phyloP scores from a whole-genome alignment of 2,329 filamentous ascomycete genomes.

The Ciborinia camelliae region DNA sequence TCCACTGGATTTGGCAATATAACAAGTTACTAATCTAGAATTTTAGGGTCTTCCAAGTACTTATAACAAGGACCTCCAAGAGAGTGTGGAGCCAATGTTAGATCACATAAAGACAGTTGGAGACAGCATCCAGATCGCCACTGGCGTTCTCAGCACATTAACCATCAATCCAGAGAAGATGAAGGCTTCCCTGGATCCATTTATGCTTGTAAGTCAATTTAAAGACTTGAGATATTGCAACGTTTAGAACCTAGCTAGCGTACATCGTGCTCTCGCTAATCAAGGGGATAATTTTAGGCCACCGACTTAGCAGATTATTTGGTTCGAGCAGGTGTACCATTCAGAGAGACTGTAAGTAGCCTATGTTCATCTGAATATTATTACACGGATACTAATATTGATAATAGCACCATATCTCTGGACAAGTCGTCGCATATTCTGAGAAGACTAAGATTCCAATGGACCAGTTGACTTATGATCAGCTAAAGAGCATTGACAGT shows the following conservation, averaged over 20 bases:
- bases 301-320: conserved; percentile 64
- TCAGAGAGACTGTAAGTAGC: conserved; percentile 58
- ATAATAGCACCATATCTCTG: conserved; percentile 64
- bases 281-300: conserved; percentile 15
- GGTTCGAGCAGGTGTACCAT: conserved; percentile 66
- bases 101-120: conserved; percentile 78
- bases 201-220: conserved; percentile 58
- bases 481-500: conserved; percentile 64
- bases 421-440: conserved; percentile 67
- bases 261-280: background rate
- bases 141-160: conserved; percentile 73
- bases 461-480: conserved; percentile 61
- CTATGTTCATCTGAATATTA: background rate
- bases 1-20: background rate
- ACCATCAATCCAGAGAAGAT: conserved; percentile 70
- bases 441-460: conserved; percentile 65
- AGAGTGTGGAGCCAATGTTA: conserved; percentile 80
- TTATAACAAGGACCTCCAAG: conserved; percentile 50
- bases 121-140: conserved; percentile 79
- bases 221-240: background rate
- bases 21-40: conserved; percentile 17
- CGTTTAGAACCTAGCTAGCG: conserved; percentile 6
- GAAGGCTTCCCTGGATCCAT: conserved; percentile 71
- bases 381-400: background rate
- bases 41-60: conserved; percentile 59